Conservation (phyloP, 768 basidiomycete species). For the Kwoniella botswanensis region DNA sequence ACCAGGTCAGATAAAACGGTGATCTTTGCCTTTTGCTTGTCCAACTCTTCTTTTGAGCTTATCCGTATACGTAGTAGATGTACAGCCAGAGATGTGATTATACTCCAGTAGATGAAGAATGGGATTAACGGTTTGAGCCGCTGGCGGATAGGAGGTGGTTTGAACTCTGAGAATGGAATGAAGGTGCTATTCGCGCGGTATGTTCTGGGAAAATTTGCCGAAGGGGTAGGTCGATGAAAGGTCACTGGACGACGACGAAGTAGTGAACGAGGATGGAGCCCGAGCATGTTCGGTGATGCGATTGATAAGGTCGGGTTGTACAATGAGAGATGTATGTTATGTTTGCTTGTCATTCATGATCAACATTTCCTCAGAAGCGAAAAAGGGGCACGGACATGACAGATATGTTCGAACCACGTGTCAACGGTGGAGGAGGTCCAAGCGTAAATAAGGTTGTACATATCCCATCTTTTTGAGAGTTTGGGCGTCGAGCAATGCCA, state of each 20-base stretch:
- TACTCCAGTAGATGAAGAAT: conserved; percentile 55
- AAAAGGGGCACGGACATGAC: neutral
- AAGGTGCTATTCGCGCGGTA: neutral
- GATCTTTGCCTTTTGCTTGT: conserved; percentile 48
- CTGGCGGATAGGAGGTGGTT: conserved; percentile 52
- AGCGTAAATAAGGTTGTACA: conserved; percentile 6
- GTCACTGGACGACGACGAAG: neutral
- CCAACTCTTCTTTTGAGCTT: conserved; percentile 36
- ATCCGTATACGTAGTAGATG: conserved; percentile 46
- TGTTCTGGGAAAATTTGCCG: no score
- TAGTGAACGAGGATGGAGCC: conserved; percentile 4
- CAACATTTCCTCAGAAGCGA: neutral
- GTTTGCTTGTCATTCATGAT: neutral
- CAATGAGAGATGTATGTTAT: neutral
- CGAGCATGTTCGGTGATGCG: neutral
- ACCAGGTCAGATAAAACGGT: conserved; percentile 52
- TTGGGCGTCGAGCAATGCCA: neutral
- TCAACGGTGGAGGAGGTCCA: conserved; percentile 11
- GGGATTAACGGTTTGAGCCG: conserved; percentile 52
- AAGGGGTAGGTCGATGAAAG: neutral
- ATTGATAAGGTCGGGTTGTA: neutral
- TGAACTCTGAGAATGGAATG: conserved; percentile 29
- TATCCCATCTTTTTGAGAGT: neutral
- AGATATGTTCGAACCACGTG: conserved; percentile 7
- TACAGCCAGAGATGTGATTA: conserved; percentile 53